These are phyloP conservation scores for Hypoxylon fuscum DNA, from an alignment of 495 filamentous ascomycete species.

Conservation along the genomic window DNA sequence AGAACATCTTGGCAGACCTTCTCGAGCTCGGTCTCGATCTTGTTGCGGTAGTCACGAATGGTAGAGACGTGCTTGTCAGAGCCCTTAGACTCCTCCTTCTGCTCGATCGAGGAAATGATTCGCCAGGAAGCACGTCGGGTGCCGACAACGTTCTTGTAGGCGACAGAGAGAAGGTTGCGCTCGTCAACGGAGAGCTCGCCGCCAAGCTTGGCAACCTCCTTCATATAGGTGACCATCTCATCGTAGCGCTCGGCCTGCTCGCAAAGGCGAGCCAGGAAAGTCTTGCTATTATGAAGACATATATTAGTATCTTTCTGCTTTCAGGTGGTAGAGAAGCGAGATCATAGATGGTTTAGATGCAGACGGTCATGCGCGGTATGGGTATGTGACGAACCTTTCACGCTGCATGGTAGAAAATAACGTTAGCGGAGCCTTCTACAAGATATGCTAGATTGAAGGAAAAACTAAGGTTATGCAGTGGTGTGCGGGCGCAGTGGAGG, in stretches of 20 bases:
- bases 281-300: conserved; percentile 79
- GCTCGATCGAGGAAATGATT: conserved; percentile 99
- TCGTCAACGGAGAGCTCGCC: conserved; percentile 97
- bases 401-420: conserved; percentile 62
- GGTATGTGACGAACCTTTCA: conserved; percentile 83
- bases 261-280: conserved; percentile 98
- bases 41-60: conserved; percentile 97
- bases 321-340: conserved; percentile 15
- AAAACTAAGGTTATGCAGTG: conserved; percentile 26
- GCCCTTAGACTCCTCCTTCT: conserved; percentile 99
- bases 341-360: conserved; percentile 22
- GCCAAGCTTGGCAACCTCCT: conserved; percentile 99
- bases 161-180: conserved; percentile 97
- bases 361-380: conserved; percentile 28
- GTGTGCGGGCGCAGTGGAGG: conserved; percentile 29
- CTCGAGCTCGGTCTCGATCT: conserved; percentile 98
- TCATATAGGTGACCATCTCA: conserved; percentile 99
- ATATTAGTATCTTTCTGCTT: conserved; percentile 44
- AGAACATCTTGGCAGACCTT: conserved; percentile 99
- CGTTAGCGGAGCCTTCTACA: conserved; percentile 52
- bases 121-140: conserved; percentile 99
- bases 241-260: conserved; percentile 99
- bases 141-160: conserved; percentile 99
- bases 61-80: conserved; percentile 95
- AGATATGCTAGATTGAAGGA: conserved; percentile 22